Evolutionary conservation across 371 early-diverging fungal species (phyloP).

Genomic region (Syncephalastrum racemosum): DNA sequence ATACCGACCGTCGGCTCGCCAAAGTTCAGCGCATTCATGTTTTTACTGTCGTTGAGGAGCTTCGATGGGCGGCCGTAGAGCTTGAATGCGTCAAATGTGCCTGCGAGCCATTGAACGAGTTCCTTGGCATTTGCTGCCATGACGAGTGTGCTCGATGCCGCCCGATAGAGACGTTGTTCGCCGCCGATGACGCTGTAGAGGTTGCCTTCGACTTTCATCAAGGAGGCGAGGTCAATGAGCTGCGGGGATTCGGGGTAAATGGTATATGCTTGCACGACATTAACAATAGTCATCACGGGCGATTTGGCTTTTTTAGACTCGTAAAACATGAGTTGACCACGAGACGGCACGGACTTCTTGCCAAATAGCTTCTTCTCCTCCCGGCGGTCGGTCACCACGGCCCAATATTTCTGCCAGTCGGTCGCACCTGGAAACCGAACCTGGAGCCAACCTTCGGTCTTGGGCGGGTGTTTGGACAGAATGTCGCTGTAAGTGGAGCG

Average conservation of each 20-base stretch:
- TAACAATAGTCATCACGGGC: conserved; percentile 56
- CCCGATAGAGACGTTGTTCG: conserved; percentile 13
- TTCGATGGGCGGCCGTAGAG: conserved; percentile 49
- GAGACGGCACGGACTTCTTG: conserved; percentile 49
- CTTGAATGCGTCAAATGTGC: conserved; percentile 49
- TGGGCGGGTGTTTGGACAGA: conserved; percentile 11
- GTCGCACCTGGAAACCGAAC: conserved; percentile 64
- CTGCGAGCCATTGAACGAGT: conserved; percentile 46
- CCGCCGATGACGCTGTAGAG: conserved; percentile 20
- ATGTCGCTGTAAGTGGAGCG: conserved; percentile 14
- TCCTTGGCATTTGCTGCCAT: conserved; percentile 46
- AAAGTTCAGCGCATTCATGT: conserved; percentile 38
- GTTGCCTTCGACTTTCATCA: conserved; percentile 47
- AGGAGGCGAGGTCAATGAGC: conserved; percentile 36
- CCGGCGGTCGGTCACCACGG: conserved; percentile 56
- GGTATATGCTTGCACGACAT: conserved; percentile 70
- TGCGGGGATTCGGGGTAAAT: conserved; percentile 66
- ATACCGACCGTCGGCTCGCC: conserved; percentile 21
- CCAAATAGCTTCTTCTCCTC: conserved; percentile 56
- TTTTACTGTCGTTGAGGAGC: conserved; percentile 28
- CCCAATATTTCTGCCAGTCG: conserved; percentile 67
- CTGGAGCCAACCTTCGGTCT: conserved; percentile 54
- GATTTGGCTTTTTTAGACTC: conserved; percentile 58
- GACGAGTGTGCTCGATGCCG: conserved; percentile 30
- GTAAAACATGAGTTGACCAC: conserved; percentile 60